Evolutionary conservation across 768 basidiomycete genomes (phyloP), one percentile per base, ranked within the genome.

Genomic region (Botryobasidium botryosum): DNA sequence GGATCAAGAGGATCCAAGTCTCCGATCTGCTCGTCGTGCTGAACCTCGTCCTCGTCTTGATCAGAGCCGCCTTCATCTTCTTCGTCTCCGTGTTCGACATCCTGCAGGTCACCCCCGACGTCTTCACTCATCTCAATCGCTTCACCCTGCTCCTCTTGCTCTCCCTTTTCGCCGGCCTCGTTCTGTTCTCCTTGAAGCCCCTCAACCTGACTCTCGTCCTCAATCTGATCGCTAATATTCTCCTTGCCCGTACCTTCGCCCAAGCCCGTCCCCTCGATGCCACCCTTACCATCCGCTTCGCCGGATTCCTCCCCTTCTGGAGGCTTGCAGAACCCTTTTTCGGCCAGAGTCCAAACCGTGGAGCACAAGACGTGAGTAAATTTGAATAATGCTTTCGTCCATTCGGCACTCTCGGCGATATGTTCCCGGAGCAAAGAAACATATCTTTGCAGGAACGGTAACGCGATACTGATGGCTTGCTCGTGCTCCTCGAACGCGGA

Each of bases 121-220:
- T 96, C 88, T 27, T 84, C 75, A 43, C 69, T 71, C 84, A 96
- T 91, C 62, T 94, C 88, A 36, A 96, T 72, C 3, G 85, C 82
- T 45, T 86, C 76, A 32, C 76, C 72, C 32, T 79, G 71, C 13
- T 69, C 62, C 15, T 70, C 66, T 2, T 58, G 61, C 21, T 70
- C 68, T 10, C 51, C 48, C 17, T 84, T 78, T 31, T 50, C 49
- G 13, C 50, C 46, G 13, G 62, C 56, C 23, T 58, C 53, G 17
- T 61, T 51, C n/a, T n/a, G n/a, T 36, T 66, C 66, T 12, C 74
- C 81, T 57, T 77, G 72, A 20, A 97, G 65, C 0, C 94, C 94
- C 55, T 99, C 94, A 5, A 97, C 83, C 54, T 99, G 92, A 54
- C 83, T 81, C 62, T 97, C 90, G 46, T 96, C 90, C 56, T 91